Base-by-base conservation (phyloP, 495 filamentous ascomycete genomes). In the Annulohypoxylon maeteangense region DNA sequence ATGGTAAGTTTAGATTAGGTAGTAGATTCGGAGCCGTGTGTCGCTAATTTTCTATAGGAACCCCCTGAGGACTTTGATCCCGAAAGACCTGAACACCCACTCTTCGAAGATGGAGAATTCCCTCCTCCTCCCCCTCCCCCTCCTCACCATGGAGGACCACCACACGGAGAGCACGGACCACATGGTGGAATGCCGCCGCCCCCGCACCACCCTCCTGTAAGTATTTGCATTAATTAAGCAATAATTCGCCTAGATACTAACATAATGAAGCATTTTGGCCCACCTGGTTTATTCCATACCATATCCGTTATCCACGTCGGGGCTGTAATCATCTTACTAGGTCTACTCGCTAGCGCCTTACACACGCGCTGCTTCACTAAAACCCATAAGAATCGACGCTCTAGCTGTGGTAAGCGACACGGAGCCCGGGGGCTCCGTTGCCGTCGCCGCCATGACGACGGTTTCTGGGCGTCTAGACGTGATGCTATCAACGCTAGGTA, bases 301-400 rank as follows among this genome's bases (percentile, higher is more conserved):
- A 27, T 68, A 53, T 50, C 65, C 16, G n/a, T 51, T n/a, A 50
- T 74, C 20, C 53, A 68, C 3, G 59, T 71, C 20, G 62, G 78
- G 20, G 69, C 80, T 34, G 68, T 79, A 10, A 60, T 77, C 6
- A 66, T 78, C 3, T 64, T 82, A 36, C 65, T 78, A 14, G 68
- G 69, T 1, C 69, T 85, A 53, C 60, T 82, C 3, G 64, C 83
- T 48, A 66, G 78, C 14, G 70, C 72, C 48, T 59, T 79, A 31
- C 74, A 75, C 66, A 76, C 74, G 16, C 71, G 78, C 11, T 72
- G 64, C 40, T 74, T 76, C 68, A 63, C 79, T 72, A 18, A 71
- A 61, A 53, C 82, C 79, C 45, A 83, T 64, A 79, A 81, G 72
- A 80, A 84, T 60, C 78, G 82, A 48, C 75, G 79, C 38, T 68